Conservation (phyloP, 73 alveolate species). For the Stentor coeruleus region DNA sequence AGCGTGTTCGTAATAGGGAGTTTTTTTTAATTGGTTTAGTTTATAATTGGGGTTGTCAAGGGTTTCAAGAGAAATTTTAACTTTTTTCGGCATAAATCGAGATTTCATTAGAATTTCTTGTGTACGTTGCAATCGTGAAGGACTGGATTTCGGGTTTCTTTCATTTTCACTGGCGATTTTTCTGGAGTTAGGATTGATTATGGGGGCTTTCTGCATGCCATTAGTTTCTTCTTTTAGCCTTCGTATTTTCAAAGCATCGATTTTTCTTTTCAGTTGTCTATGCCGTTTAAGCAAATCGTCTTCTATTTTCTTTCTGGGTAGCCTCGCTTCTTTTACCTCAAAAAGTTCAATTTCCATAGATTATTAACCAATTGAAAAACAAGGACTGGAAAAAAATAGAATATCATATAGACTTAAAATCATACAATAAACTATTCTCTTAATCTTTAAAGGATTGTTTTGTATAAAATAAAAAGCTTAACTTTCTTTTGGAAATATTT, state of each 20-base stretch:
- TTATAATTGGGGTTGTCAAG: neutral
- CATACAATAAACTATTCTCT: too few relatives aligned
- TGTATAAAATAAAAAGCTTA: too few relatives aligned
- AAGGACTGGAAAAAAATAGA: too few relatives aligned
- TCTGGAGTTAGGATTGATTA: neutral
- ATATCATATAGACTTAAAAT: too few relatives aligned
- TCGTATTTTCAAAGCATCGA: neutral
- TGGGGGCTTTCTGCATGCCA: neutral
- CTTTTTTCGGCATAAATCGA: neutral
- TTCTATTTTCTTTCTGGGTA: neutral
- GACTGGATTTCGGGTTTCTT: neutral
- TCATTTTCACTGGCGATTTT: neutral
- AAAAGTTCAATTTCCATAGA: neutral
- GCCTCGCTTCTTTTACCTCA: neutral
- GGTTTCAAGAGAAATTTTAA: neutral
- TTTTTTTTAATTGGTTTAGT: neutral
- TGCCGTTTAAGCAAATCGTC: neutral
- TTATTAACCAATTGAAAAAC: too few relatives aligned
- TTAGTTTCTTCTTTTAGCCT: neutral
- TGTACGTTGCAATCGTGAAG: neutral
- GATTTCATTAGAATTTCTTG: neutral
- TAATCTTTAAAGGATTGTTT: too few relatives aligned
- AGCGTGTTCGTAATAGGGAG: neutral
- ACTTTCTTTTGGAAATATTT: too few relatives aligned
- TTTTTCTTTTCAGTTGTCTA: neutral